Evolutionary conservation across 306 rosid species (phyloP).

Genomic region (Alnus rubra): DNA sequence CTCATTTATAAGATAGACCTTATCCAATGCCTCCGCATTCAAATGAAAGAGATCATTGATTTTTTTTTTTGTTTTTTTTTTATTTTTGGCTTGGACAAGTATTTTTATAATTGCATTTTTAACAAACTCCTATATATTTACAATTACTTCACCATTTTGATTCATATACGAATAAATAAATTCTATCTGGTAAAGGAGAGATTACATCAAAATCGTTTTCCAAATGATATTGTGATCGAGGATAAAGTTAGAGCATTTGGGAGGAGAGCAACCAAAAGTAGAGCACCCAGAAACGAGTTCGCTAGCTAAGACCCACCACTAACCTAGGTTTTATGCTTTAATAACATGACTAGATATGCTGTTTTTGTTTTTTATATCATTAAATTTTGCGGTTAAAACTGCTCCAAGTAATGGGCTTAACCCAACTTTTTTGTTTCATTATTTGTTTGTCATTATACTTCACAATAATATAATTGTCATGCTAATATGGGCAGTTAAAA

Average conservation of each 20-base stretch:
- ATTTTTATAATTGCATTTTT: neutral
- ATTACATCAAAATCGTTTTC: conserved; percentile 41
- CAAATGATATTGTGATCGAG: neutral
- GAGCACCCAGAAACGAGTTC: conserved; percentile 16
- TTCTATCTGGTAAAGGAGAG: neutral
- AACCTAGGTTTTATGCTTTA: conserved; percentile 36
- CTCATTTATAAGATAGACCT: too few species aligned
- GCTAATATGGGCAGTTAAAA: neutral
- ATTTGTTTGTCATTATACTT: neutral
- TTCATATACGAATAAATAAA: too few species aligned
- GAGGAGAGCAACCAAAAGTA: neutral
- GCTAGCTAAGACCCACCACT: conserved; percentile 52
- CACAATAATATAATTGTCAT: neutral
- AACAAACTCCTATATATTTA: neutral
- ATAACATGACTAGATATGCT: neutral
- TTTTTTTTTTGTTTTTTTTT: too few species aligned
- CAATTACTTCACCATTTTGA: neutral
- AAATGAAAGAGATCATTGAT: too few species aligned
- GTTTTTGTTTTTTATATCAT: neutral
- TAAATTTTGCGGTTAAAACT: conserved; percentile 5
- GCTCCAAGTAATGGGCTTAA: neutral
- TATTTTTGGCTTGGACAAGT: neutral
- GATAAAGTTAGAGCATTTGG: conserved; percentile 12
- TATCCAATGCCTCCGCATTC: too few species aligned
- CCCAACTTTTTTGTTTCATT: neutral